Base-by-base conservation (phyloP, 1,284 basidiomycete species). In the Rhodotorula sp. region DNA sequence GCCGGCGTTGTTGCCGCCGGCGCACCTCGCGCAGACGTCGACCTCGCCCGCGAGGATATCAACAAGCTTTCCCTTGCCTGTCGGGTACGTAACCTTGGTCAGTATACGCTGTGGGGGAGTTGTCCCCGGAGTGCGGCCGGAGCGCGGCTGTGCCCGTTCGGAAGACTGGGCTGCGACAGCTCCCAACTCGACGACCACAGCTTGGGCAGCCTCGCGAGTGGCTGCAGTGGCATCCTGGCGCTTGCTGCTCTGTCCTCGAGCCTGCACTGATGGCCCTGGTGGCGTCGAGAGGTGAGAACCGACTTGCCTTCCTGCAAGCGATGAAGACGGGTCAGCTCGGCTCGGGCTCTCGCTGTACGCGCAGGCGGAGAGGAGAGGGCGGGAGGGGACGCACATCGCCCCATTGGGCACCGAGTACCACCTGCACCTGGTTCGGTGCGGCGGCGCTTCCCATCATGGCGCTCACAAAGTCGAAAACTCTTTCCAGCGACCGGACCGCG, bases 1-100 rank as follows among this genome's bases (percentile, higher is more conserved):
- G 10, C 96, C 97, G 57, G 96, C 96, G 81, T 99, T 99, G 85
- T 98, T 98, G 26, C 96, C 97, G 43, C 96, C 96, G 10, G 96
- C 96, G 82, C 94, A 98, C 61, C 96, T 88, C 49, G 95, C 96
- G 80, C 95, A 98, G 80, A 99, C 83, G 81, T 99, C 96, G 78
- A 89, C 87, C 67, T 96, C 88, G 29, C 90, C 91, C 60, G 92
- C 87, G 77, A 97, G 86, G 80, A 97, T 90, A 82, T 99, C 93
- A 73, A 95, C 93, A 72, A 97, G 88, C 83, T 97, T 96, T 61
- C 93, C 93, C 83, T 97, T 97, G 78, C 93, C 75, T 77, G 47
- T 54, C 34, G 34, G 34, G 34, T 34, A 5, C 5, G 5, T 34
- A 34, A 8, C 34, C 34, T 6, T 34, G 34, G 34, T 34, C 34